These are phyloP conservation scores for Termitomyces titanicus DNA, from an alignment of 768 basidiomycete genomes.

Conservation along the genomic window DNA sequence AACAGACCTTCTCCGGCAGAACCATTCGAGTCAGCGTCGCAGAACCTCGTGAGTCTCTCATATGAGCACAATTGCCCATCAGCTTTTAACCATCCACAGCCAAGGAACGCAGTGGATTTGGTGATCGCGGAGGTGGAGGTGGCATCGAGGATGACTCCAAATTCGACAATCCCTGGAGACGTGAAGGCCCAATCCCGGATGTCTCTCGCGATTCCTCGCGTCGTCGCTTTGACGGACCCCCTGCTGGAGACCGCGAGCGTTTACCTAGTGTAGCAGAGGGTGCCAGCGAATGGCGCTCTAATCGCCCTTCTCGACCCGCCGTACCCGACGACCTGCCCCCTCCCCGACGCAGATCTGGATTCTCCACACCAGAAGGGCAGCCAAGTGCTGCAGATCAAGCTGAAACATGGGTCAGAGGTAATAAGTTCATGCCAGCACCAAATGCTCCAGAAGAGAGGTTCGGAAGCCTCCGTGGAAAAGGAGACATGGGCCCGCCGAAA, in stretches of 20 bases:
- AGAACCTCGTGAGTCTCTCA: conserved; percentile 76
- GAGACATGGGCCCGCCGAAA: conserved; percentile 53
- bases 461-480: conserved; percentile 45
- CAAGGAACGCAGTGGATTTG: conserved; percentile 66
- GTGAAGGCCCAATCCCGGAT: conserved; percentile 82
- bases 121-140: conserved; percentile 25
- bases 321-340: conserved; percentile 46
- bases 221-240: conserved; percentile 60
- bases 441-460: conserved; percentile 38
- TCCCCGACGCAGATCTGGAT: conserved; percentile 56
- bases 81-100: conserved; percentile 39
- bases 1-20: conserved; percentile 70
- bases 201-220: conserved; percentile 61
- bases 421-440: conserved; percentile 62
- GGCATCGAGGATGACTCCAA: conserved; percentile 70
- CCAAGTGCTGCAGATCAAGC: conserved; percentile 68
- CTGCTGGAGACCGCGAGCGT: conserved; percentile 33
- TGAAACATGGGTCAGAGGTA: conserved; percentile 73
- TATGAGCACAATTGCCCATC: not conserved
- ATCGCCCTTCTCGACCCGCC: conserved; percentile 35
- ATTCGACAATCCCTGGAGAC: conserved; percentile 82
- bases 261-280: conserved; percentile 56
- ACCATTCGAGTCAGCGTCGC: conserved; percentile 90
- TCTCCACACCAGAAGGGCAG: conserved; percentile 41
- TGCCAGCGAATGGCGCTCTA: conserved; percentile 71